Evolutionary conservation across 2,329 filamentous ascomycete genomes (phyloP).

Genomic region (Hyphodiscus sp.): DNA sequence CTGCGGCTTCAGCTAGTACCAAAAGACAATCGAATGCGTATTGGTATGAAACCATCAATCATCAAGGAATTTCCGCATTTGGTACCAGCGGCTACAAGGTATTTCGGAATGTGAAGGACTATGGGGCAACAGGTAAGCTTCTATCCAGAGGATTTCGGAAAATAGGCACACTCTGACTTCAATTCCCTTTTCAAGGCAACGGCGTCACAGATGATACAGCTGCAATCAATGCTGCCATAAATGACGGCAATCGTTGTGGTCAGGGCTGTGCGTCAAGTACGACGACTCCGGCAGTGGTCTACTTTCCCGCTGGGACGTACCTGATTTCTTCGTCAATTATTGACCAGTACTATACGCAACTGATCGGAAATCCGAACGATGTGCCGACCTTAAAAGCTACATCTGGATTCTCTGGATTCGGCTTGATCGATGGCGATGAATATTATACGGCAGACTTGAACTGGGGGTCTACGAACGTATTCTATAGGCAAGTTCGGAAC

Average conservation of each 20-base stretch:
- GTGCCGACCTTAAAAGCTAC: slow-evolving; percentile 69
- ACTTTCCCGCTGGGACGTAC: slow-evolving; percentile 26
- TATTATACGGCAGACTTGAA: slow-evolving; percentile 67
- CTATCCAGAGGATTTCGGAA: neutral
- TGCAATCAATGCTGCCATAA: slow-evolving; percentile 63
- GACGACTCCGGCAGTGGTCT: slow-evolving; percentile 36
- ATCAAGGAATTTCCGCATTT: slow-evolving; percentile 17
- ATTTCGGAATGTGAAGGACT: slow-evolving; percentile 19
- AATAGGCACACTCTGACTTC: slow-evolving; percentile 39
- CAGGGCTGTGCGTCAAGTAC: slow-evolving; percentile 40
- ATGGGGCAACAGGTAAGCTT: slow-evolving; percentile 17
- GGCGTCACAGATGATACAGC: slow-evolving; percentile 68
- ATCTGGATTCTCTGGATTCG: slow-evolving; percentile 63
- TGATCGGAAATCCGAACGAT: slow-evolving; percentile 26
- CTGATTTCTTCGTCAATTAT: slow-evolving; percentile 21
- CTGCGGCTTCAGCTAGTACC: neutral
- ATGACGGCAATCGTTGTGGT: slow-evolving; percentile 27
- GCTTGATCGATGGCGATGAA: slow-evolving; percentile 77
- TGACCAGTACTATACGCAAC: slow-evolving; percentile 21
- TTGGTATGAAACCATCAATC: slow-evolving; percentile 17
- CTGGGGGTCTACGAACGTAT: slow-evolving; percentile 68
- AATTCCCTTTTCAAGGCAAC: slow-evolving; percentile 31
- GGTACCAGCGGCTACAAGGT: slow-evolving; percentile 4
- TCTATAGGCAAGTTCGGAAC: slow-evolving; percentile 59
- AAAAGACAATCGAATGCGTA: slow-evolving; percentile 3